Conservation (phyloP, 176 grass and related monocot species). For the Oryza brachyantha region DNA sequence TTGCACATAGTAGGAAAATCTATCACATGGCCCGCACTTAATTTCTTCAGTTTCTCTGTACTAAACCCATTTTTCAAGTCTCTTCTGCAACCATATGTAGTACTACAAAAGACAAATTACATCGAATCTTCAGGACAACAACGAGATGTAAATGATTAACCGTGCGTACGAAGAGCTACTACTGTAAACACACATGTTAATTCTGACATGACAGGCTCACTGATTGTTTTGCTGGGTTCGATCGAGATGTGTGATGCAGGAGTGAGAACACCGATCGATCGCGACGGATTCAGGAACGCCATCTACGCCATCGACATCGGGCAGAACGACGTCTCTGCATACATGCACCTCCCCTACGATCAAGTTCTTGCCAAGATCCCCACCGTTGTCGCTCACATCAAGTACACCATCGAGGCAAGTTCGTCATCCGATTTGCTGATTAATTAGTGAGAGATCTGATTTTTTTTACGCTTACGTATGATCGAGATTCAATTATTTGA, state of each 20-base stretch:
- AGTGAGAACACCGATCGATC: not conserved
- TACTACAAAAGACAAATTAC: not conserved
- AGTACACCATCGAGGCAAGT: conserved; percentile 24
- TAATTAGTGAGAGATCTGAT: no score
- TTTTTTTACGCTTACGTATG: no score
- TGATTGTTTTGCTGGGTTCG: not conserved
- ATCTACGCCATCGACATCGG: conserved; percentile 71
- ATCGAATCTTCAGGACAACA: not conserved
- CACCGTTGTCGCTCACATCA: conserved; percentile 29
- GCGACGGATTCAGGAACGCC: conserved; percentile 47
- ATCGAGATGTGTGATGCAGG: conserved; percentile 25
- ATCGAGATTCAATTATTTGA: no score
- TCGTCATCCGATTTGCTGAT: no score
- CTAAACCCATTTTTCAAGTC: not conserved
- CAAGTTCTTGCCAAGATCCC: conserved; percentile 53
- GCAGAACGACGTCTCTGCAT: conserved; percentile 56
- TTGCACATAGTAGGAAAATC: not conserved
- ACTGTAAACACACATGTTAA: not conserved
- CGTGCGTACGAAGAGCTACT: not conserved
- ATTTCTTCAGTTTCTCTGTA: not conserved
- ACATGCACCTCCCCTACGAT: conserved; percentile 41
- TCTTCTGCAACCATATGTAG: not conserved
- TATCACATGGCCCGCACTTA: not conserved
- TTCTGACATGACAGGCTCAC: not conserved
- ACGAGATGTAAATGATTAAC: not conserved